Evolutionary conservation across 805 yeast species (phyloP), one percentile per base, ranked within the genome.

Genomic region (Cyberlindnera samutprakarnensis): DNA sequence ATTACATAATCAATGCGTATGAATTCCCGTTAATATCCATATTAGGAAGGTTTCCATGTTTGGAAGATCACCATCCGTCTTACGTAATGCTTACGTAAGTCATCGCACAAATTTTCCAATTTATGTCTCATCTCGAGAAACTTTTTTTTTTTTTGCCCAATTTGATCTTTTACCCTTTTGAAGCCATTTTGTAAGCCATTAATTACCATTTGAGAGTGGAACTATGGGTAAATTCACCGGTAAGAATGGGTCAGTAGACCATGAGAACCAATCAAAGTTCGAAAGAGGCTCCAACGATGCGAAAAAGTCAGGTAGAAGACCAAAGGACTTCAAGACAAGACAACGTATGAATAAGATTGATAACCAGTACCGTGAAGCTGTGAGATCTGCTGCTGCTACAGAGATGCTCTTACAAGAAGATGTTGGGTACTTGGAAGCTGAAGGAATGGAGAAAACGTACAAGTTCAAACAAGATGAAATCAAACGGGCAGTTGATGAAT

Each of bases 391-490:
- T 2, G 86, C 88, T 9, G 77, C 80, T 5, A 82, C 96, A 0
- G 96, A 92, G 47, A 69, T 86, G 48, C 66, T 92, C 41, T 62
- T 86, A 21, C 84, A 82, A 39, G 97, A 92, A 61, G 79, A 81
- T 18, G 72, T 68, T 5, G 99, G 99, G 28, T 81, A 67, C 48
- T 56, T 92, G 40, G 98, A 92, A 56, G 86, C 96, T 6, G 98
- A 92, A 49, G 50, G 79, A n/a, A 78, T 90, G 88, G 99, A 92
- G 59, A 78, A 75, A 55, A 92, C 98, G 0, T 85, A 64, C 62
- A 84, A 82, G 57, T 84, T 84, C 44, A 72, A 67, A 21, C 99
- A 92, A 54, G 70, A 70, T 11, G 96, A 90, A 31, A 78, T 92
- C 23, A 70, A 62, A 17, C 68, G 71, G 19, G 76, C 72, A 10